Percentiles rank a stretch among this genome's conserved stretches.
Evolutionary conservation across 768 basidiomycete species (phyloP).

Genomic region (Naganishia vishniacii): DNA sequence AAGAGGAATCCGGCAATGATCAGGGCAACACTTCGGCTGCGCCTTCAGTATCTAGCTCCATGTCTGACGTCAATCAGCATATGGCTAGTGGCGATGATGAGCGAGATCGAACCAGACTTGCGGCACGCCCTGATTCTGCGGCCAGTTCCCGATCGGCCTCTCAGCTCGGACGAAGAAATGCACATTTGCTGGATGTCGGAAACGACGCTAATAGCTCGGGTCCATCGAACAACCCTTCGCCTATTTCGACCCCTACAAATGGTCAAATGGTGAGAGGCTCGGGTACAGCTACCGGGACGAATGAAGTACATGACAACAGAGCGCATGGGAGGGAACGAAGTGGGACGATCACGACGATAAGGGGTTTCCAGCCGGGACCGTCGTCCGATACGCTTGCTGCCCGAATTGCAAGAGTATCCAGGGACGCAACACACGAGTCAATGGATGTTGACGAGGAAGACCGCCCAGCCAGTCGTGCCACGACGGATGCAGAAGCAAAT

Average conservation of each 20-base stretch:
- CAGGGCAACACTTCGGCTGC: not conserved
- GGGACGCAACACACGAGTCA: not conserved
- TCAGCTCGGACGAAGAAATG: not conserved
- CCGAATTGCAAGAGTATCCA: not conserved
- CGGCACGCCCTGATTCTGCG: not conserved
- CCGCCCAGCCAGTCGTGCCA: constrained; percentile 23
- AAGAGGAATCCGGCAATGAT: not conserved
- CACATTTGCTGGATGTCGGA: constrained; percentile 1
- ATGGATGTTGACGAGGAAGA: constrained; percentile 19
- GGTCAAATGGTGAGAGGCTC: constrained; percentile 2
- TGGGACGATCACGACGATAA: constrained; percentile 19
- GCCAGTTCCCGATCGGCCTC: constrained; percentile 1
- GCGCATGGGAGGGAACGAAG: constrained; percentile 14
- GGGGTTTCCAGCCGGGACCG: not conserved
- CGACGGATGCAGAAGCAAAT: constrained; percentile 26
- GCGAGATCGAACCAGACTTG: not conserved
- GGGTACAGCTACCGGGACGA: not conserved
- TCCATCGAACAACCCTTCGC: constrained; percentile 8
- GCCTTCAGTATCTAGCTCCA: not conserved
- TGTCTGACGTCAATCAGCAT: not conserved
- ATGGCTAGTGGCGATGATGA: not conserved
- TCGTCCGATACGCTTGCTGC: not conserved
- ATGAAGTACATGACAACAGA: not conserved
- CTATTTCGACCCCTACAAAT: constrained; percentile 10
- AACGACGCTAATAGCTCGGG: constrained; percentile 17